phyloP scores from a whole-genome alignment of 768 basidiomycete genomes.

The Butyriboletus loyo region DNA sequence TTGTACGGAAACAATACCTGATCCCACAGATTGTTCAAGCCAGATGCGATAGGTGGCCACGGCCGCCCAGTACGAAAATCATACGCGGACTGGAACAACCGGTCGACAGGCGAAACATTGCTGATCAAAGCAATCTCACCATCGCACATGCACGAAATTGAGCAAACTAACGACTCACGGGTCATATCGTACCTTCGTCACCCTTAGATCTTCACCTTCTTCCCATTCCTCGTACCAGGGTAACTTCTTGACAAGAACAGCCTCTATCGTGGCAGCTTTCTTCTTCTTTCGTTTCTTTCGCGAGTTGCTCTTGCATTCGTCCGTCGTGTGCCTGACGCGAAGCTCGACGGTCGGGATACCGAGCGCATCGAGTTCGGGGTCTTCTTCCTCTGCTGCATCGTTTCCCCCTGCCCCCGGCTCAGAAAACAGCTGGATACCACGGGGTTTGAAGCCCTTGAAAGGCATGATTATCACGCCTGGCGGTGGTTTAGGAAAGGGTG shows the following conservation, averaged over 20 bases:
- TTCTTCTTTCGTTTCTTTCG: conserved; percentile 49
- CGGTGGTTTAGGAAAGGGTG: conserved; percentile 47
- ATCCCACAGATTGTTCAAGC: conserved; percentile 55
- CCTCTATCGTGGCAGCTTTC: conserved; percentile 19
- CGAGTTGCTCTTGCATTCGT: conserved; percentile 54
- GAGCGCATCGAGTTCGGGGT: conserved; percentile 60
- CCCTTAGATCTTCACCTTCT: conserved; percentile 51
- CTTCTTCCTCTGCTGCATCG: conserved; percentile 33
- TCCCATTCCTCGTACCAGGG: conserved; percentile 77
- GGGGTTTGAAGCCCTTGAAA: conserved; percentile 55
- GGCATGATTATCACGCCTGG: conserved; percentile 47
- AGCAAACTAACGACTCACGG: conserved; percentile 38
- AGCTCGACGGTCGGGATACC: conserved; percentile 67
- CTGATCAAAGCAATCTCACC: conserved; percentile 31
- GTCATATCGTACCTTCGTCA: conserved; percentile 42
- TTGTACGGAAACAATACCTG: conserved; percentile 40
- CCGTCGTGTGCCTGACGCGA: conserved; percentile 49
- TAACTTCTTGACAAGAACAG: conserved; percentile 22
- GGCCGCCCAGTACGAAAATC: conserved; percentile 51
- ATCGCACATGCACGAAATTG: neutral
- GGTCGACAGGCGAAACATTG: conserved; percentile 44
- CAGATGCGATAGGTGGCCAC: conserved; percentile 34
- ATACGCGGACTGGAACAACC: conserved; percentile 53
- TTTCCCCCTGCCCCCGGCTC: conserved; percentile 35
- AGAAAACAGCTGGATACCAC: conserved; percentile 54